phyloP scores from a whole-genome alignment of 1,284 basidiomycete species.

The Sporisorium reilianum region DNA sequence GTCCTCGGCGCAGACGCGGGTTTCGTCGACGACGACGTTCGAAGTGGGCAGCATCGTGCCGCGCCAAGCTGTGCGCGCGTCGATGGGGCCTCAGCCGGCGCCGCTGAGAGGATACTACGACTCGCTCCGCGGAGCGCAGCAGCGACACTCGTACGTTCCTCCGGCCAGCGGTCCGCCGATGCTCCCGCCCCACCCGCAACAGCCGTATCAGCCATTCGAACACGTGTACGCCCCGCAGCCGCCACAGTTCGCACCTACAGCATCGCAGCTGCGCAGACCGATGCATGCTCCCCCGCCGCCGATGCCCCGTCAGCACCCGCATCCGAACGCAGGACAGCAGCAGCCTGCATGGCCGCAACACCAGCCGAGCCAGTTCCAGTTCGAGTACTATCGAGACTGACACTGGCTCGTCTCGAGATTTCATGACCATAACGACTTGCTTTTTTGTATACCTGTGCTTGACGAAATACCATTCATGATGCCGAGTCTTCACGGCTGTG shows the following conservation, averaged over 20 bases:
- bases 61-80: constrained; percentile 12
- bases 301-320: background rate
- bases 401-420: background rate
- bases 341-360: constrained; percentile 6
- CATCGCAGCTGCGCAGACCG: background rate
- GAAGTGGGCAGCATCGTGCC: constrained; percentile 38
- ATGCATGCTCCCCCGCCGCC: background rate
- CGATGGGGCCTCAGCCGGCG: background rate
- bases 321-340: constrained; percentile 3
- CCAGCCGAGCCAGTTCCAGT: constrained; percentile 16
- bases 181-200: constrained; percentile 6
- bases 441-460: background rate
- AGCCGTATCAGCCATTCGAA: background rate
- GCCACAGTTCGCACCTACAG: background rate
- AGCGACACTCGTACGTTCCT: background rate
- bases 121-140: background rate
- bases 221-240: background rate
- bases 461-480: constrained; percentile 1
- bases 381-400: constrained; percentile 30
- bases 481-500: background rate
- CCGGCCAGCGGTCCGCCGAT: constrained; percentile 1
- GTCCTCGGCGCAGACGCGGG: background rate
- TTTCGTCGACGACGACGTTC: constrained; percentile 16
- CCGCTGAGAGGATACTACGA: constrained; percentile 17
- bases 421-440: background rate